Evolutionary conservation across 345 rosid genomes (phyloP).

Genomic region (Aegle marmelos): DNA sequence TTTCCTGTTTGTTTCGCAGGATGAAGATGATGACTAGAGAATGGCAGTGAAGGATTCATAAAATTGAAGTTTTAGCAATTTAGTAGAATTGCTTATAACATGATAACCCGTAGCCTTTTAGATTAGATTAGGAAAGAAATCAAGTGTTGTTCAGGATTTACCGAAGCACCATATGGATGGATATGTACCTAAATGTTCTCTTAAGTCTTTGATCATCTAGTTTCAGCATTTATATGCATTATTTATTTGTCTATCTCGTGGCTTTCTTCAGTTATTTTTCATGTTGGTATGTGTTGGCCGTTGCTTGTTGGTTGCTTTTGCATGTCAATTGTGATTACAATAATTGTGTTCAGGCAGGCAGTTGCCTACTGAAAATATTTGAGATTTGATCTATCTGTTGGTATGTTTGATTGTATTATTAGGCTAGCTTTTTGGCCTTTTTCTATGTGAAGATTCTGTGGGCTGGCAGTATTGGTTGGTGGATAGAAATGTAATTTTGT

Average conservation of each 20-base stretch:
- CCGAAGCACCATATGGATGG: constrained; percentile 19
- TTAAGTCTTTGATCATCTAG: constrained; percentile 16
- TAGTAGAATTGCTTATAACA: constrained; percentile 21
- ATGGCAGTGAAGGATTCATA: neutral
- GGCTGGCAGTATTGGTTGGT: neutral
- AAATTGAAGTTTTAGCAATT: constrained; percentile 15
- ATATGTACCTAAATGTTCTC: constrained; percentile 28
- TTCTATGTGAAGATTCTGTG: neutral
- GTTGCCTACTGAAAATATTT: neutral
- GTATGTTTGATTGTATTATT: neutral
- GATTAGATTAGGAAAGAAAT: constrained; percentile 20
- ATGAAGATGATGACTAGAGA: constrained; percentile 53
- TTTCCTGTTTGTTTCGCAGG: constrained; percentile 25
- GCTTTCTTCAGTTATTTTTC: neutral
- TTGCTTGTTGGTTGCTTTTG: neutral
- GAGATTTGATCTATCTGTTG: neutral
- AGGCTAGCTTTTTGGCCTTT: neutral
- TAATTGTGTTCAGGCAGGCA: neutral
- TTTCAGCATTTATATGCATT: constrained; percentile 17
- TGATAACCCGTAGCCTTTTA: neutral
- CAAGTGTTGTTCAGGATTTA: constrained; percentile 8
- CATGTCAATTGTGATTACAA: neutral
- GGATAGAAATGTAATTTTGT: neutral
- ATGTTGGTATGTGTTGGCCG: neutral
- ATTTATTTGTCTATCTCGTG: neutral